Evolutionary conservation across 108 stramenopile genomes (phyloP), one percentile per base, ranked within the genome.

Genomic region (Aureococcus anophagefferens): DNA sequence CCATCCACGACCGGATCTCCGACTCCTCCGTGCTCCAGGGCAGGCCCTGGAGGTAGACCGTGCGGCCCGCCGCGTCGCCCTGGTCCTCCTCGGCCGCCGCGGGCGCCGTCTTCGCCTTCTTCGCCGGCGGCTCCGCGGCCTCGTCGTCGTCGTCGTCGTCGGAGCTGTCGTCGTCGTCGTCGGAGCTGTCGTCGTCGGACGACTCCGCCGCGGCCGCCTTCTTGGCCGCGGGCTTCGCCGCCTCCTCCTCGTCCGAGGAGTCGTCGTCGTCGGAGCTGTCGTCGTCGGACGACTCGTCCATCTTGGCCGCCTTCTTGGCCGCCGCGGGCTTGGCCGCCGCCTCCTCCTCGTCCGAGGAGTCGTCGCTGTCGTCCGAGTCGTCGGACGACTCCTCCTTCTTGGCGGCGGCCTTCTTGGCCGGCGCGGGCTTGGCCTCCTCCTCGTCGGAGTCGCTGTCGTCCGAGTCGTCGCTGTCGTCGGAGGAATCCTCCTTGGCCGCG

Each of bases 1-100:
- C 72, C 83, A 99, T 97, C 83, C 93, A 96, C 29, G 86, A 89
- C n/a, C 72, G 67, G 33, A 99, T 85, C 64, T 93, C 91, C 0
- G 92, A 89, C 69, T 96, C 91, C 15, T 84, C 82, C 44, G 94
- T 84, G 62, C 74, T 81, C 95, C 96, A 99, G 25, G 98, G 96
- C 51, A 97, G 74, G 35, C 98, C 98, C 37, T 89, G 83, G 46
- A 98, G 78, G 77, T 89, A 95, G 25, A 96, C 46, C 73, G 35
- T 32, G 72, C 64, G 74, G 66, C 59, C 74, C 63, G 65, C 64
- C 65, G 18, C 79, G 72, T 72, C 64, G 66, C 66, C 79, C 37
- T 80, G 77, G 65, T 85, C 85, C 25, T 35, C 37, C 17, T 74
- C 76, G 77, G 33, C 40, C 36, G 66, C 74, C 63, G 36, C 36